Percentiles rank a stretch among this genome's conserved stretches.
Evolutionary conservation across 805 yeast genomes (phyloP).

Genomic region (Monosporozyma servazzii): DNA sequence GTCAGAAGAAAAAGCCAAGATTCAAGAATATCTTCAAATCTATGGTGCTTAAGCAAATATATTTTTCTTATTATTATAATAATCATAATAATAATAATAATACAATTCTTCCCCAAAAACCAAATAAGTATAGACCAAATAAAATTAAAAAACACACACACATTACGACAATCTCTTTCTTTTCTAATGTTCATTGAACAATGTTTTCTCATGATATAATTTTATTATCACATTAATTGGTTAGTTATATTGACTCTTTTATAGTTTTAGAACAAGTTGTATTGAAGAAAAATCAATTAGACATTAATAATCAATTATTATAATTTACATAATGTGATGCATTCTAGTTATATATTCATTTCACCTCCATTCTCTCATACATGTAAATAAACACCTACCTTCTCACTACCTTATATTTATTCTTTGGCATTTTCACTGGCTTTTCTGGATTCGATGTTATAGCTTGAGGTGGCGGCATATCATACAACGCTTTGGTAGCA

Average conservation of each 20-base stretch:
- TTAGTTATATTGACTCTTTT: neutral
- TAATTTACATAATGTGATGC: neutral
- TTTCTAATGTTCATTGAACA: neutral
- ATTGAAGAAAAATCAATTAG: too few relatives aligned
- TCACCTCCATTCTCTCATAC: too few relatives aligned
- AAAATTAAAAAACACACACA: neutral
- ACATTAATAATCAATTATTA: neutral
- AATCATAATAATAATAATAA: neutral
- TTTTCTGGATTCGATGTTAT: slow-evolving; percentile 16
- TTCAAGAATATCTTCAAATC: slow-evolving; percentile 45
- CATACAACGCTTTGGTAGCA: slow-evolving; percentile 61
- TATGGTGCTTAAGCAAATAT: slow-evolving; percentile 26
- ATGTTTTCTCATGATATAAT: neutral
- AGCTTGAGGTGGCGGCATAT: slow-evolving; percentile 40
- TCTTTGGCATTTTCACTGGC: slow-evolving; percentile 25
- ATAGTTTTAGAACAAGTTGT: too few relatives aligned
- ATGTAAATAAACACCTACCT: slow-evolving; percentile 12
- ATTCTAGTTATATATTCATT: too few relatives aligned
- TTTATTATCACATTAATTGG: neutral
- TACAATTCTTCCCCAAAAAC: neutral
- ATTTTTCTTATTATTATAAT: neutral
- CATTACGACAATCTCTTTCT: too few relatives aligned
- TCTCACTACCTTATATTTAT: slow-evolving; percentile 27
- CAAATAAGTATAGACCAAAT: neutral
- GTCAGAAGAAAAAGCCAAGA: slow-evolving; percentile 46